Evolutionary conservation across 306 rosid genomes (phyloP), one percentile per base, ranked within the genome.

Genomic region (Acacia crassicarpa): DNA sequence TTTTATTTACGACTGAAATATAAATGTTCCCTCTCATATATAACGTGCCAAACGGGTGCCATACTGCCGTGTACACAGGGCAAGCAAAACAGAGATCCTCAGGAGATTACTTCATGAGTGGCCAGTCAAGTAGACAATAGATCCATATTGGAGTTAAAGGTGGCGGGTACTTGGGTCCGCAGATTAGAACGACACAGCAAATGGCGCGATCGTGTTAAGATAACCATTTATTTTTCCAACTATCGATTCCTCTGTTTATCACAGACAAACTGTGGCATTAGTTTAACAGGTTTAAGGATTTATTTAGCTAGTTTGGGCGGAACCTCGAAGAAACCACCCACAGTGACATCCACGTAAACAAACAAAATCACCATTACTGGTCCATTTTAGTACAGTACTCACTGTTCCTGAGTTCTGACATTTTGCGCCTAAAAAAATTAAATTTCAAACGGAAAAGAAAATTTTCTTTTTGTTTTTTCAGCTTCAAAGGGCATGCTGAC

Each of bases 351-450:
- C 23, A 8, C 6, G 30, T 77, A 63, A 65, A 78, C 38, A 53
- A 74, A 76, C 77, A 84, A 71, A 49, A 27, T 43, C 79, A 15
- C 58, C 75, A 32, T n/a, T 22, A 3, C 13, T 56, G 8, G 63
- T 20, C 8, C 2, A 53, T 23, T 17, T 67, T 15, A 32, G 0
- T 20, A 35, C 65, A 16, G 40, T 43, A 6, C 14, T 0, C 27
- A 8, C 73, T 38, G 72, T 19, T 8, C 22, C 45, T 41, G 49
- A 20, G 44, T 43, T 20, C 81, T 49, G 68, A 4, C 65, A 14
- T 74, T 85, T 74, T 53, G 69, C 30, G 16, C 67, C 71, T 22
- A 38, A 32, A 80, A 54, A 82, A 48, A 79, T 74, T 81, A 33
- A 81, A 81, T 48, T 74, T 51, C 8, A 19, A 76, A 25, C 59